Evolutionary conservation across 257 asterid species (phyloP), one percentile per base, ranked within the genome.

Genomic region (Solanum chmielewskii): DNA sequence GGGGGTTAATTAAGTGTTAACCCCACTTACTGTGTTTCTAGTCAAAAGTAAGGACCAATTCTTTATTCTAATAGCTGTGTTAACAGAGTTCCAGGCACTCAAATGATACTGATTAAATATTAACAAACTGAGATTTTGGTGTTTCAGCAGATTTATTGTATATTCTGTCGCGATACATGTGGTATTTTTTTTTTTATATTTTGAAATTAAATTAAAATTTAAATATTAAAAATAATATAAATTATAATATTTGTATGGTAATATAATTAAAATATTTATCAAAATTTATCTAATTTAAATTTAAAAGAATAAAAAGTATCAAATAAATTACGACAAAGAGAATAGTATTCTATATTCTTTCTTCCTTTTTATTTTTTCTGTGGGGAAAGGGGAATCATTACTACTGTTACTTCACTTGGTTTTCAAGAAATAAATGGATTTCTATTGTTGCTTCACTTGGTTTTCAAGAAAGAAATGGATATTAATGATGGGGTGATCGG

Each of bases 81-180:
- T 42, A 78, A 78, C 68, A 81, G 44, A 39, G 69, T 80, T 42
- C 20, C 66, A 80, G 44, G 69, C 85, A 49, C 85, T 78, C 42
- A 78, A 16, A 27, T 45, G 27, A 78, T 37, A 21, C 18, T 11
- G 16, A 39, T 37, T 74, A 39, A 41, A 41, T 23, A 23, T 75
- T 37, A 21, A 73, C 47, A 39, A 23, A 76, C 60, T 76, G 35
- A 41, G 83, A 76, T 41, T 41, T 76, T 41, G 59, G 2, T 41
- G 83, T 76, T 41, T 76, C 52, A 76, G 9, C 59, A 76, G 3
- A 39, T 76, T 23, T 75, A 31, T 73, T 37, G 9, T 7, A 15
- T 9, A 11, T 29, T 69, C n/a, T 2, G 11, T 27, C 2, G 0
- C 10, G 13, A 25, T 25, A n/a, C n/a, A n/a, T n/a, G n/a, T n/a